phyloP scores from a whole-genome alignment of 371 early-diverging fungal genomes.

The Mucor irregularis region DNA sequence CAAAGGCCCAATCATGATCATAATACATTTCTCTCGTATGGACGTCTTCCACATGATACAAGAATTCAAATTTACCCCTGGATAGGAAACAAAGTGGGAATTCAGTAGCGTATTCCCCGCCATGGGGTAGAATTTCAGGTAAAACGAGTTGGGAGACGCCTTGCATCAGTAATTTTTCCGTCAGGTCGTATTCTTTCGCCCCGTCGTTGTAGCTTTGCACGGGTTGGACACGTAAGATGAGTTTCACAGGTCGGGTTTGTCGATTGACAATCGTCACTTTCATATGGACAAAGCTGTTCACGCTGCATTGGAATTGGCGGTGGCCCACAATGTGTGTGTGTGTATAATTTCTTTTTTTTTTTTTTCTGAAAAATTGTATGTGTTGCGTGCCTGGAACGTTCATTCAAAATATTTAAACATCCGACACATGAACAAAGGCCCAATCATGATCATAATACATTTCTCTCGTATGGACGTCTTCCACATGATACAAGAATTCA shows the following conservation, averaged over 20 bases:
- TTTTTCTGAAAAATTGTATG: too few relatives aligned
- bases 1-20: conserved; percentile 60
- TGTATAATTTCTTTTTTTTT: too few relatives aligned
- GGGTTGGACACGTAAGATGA: conserved; percentile 66
- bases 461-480: conserved; percentile 62
- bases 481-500: conserved; percentile 66
- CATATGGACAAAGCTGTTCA: conserved; percentile 61
- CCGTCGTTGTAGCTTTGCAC: conserved; percentile 67
- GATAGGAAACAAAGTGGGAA: conserved; percentile 66
- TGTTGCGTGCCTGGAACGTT: too few relatives aligned
- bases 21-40: conserved; percentile 59
- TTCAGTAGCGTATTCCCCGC: conserved; percentile 1
- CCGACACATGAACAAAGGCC: conserved; percentile 35
- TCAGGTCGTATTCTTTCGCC: conserved; percentile 64
- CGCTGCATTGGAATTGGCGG: conserved; percentile 51
- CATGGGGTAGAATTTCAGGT: conserved; percentile 50
- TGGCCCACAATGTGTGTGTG: conserved; percentile 30
- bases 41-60: conserved; percentile 70
- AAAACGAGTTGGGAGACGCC: conserved; percentile 61
- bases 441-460: conserved; percentile 65
- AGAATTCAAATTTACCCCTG: conserved; percentile 62
- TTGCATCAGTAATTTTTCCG: conserved; percentile 59
- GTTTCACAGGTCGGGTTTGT: conserved; percentile 53
- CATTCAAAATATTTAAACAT: too few relatives aligned
- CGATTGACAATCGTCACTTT: conserved; percentile 57